Base-by-base conservation (phyloP, 139 green algal species). In the Micractinium sp. region DNA sequence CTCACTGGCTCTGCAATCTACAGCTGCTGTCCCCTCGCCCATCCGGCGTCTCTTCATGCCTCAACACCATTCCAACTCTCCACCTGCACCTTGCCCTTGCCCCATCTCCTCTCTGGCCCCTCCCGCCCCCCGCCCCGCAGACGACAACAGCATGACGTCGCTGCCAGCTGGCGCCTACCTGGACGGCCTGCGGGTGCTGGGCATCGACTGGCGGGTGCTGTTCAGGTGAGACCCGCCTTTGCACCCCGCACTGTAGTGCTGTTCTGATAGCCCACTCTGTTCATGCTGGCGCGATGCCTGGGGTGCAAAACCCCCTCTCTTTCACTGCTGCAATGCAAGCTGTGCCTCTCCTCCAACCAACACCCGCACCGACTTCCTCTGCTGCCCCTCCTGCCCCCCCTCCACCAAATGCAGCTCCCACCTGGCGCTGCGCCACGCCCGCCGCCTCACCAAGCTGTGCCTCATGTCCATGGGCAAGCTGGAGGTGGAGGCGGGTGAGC, bases 131-230 rank as follows among this genome's bases (percentile, higher is more conserved):
- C 39, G 29, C 78, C 38, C 22, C 25, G 20, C 41, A 81, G 84
- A 88, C 22, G 85, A 88, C 85, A 88, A 88, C 85, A 82, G 16
- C 31, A 60, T 88, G 41, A 74, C 85, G 39, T 60, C 41, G 18
- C 41, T 88, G 41, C 85, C 85, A 9, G 69, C 53, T 14, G 85
- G 85, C 15, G 7, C 35, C 63, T 88, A 88, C 71, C 85, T 88
- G 41, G 71, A 81, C 5, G 41, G 47, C 13, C 71, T 88, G 71
- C 39, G 71, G 31, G 85, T 88, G 71, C 47, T 88, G 71, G 85
- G 85, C 69, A 74, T 88, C 69, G 85, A 88, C 71, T 88, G 85
- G 85, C 39, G 85, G 19, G 85, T 88, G 71, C 85, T 88, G 18
- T 71, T 88, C 69, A 88, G 80, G 82, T 87, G 82, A 79, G 80